Evolutionary conservation across 371 early-diverging fungal species (phyloP), one percentile per base, ranked within the genome.

Genomic region (Mortierella sp.): DNA sequence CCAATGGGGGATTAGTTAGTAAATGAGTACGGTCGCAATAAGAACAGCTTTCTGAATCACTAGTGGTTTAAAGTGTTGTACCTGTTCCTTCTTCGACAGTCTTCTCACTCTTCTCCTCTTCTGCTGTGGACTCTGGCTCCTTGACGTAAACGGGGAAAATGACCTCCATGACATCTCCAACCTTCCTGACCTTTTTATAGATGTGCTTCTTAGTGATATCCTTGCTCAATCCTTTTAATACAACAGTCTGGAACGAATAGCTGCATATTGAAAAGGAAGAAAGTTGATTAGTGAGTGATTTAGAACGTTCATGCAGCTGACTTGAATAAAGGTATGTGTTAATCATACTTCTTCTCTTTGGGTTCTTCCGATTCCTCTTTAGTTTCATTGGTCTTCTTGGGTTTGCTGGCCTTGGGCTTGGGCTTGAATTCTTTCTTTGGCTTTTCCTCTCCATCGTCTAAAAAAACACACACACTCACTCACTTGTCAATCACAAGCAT

Each of bases 161-260:
- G n/a, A 94, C 75, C 37, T 92, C 90, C 47, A 77, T 78, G 39
- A 92, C 86, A 3, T 87, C 85, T 47, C 93, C 94, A 24, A 84
- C 72, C 83, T 94, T 94, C 54, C 91, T 87, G 24, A 87, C 87
- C 78, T 90, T 91, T 73, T 94, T 92, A 83, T 91, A 87, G 49
- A 94, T 78, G 39, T 89, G 90, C 85, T 93, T 91, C 77, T 88
- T 88, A 22, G 87, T 91, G 43, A 90, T 76, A 11, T 87, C 89
- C 18, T 80, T 79, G 35, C 70, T 62, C 59, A 84, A 51, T 8
- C 79, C 79, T 52, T 80, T 73, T n/a, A 79, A n/a, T 52, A 80
- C 76, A 14, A 79, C 72, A 9, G 81, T 83, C 55, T 68, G 72
- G 68, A 78, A 77, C 4, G 77, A 65, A 59, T 78, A 78, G 59